phyloP scores from a whole-genome alignment of 257 asterid genomes.

The Mitragyna speciosa region DNA sequence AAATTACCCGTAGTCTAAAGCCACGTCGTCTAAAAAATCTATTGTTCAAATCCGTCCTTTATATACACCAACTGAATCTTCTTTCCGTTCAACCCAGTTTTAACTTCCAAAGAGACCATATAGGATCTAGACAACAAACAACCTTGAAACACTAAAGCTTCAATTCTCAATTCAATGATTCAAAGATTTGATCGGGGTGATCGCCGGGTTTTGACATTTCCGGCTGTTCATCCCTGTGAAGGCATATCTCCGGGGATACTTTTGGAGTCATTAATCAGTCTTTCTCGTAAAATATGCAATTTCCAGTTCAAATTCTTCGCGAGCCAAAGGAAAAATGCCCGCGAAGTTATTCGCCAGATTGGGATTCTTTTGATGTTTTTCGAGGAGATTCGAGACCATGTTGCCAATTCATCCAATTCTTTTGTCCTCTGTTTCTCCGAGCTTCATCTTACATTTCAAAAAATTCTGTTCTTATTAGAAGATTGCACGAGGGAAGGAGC shows the following conservation, averaged over 20 bases:
- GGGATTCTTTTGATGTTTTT: constrained; percentile 56
- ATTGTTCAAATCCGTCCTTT: not conserved
- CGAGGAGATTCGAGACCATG: constrained; percentile 50
- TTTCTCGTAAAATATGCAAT: constrained; percentile 41
- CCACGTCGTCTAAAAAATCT: not conserved
- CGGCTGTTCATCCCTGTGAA: constrained; percentile 72
- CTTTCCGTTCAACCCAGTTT: not conserved
- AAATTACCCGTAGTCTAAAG: not conserved
- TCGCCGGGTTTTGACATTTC: constrained; percentile 68
- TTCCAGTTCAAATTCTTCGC: constrained; percentile 40
- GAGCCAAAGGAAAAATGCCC: constrained; percentile 50
- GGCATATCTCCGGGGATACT: constrained; percentile 58
- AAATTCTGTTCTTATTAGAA: constrained; percentile 46
- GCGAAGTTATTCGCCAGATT: constrained; percentile 57
- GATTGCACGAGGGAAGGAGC: constrained; percentile 67
- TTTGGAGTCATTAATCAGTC: constrained; percentile 47
- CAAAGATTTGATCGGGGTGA: constrained; percentile 32
- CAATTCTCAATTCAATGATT: constrained; percentile 32
- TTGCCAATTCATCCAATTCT: constrained; percentile 28
- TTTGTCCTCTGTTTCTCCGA: constrained; percentile 57
- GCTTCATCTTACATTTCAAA: constrained; percentile 62
- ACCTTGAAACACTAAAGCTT: not conserved
- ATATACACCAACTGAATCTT: constrained; percentile 1
- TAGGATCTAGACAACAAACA: not conserved
- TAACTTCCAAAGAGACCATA: not conserved